Evolutionary conservation across 2,329 filamentous ascomycete species (phyloP), one percentile per base, ranked within the genome.

Genomic region (Bimuria novae-zelandiae): DNA sequence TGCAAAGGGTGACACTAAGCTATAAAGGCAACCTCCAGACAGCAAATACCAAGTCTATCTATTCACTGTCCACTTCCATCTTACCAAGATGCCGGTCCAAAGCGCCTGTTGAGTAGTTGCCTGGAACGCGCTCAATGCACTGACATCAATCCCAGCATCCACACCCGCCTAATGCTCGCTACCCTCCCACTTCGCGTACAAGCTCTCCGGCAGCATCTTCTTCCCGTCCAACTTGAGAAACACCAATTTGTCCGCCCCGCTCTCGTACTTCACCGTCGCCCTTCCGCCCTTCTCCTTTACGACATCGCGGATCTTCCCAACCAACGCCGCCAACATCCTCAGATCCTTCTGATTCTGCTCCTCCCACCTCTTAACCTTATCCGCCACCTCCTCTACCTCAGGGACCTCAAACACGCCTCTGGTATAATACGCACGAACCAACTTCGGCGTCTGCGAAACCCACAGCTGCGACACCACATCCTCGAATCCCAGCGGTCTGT

Each of bases 371-470:
- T 19, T 21, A 17, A 60, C 43, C 23, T 53, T 23, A 16, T 33
- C 19, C 19, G 49, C 35, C 30, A 60, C 47, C 40, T 60, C 57
- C 25, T 49, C 37, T 17, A 51, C 41, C 16, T 51, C 16, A 10
- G 43, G 23, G 23, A 48, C 35, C 23, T 37, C 23, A 43, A 80
- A 80, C 1, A 48, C 17, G 21, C 77, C 77, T 2, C 52, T 48
- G 2, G 59, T 37, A 55, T 80, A 74, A 53, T 78, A 77, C 2
- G 75, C 77, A 30, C 72, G 69, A 17, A 79, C 75, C 29, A 80
- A 74, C 30, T 76, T 76, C 1, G 74, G 73, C 1, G 77, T 80
- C 63, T 80, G 77, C 6, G 75, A 79, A 27, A 70, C 57, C 77
- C 77, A 80, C 16, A 80, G 68, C 61, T 79, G 76, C 2, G 75